Evolutionary conservation across 768 basidiomycete species (phyloP), one percentile per base, ranked within the genome.

Genomic region (Rhizopogon salebrosus): DNA sequence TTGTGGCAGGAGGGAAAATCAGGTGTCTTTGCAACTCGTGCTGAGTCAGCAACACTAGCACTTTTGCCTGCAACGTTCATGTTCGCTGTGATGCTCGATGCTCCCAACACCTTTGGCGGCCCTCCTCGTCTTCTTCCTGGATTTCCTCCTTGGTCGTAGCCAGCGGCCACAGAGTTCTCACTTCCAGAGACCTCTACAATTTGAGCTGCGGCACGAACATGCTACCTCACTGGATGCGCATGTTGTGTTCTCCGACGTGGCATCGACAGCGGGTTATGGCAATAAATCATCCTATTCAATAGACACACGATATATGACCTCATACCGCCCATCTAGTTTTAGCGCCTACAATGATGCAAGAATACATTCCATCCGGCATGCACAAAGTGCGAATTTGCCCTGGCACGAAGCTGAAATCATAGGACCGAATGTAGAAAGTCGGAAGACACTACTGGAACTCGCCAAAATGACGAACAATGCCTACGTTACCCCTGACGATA

Each of bases 401-500:
- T 98, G 95, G 94, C 80, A 86, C 8, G 86, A 88, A 62, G 80
- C 84, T 6, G 85, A 89, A 54, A 72, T 92, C 1, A 50, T 72
- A 3, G 88, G 74, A 0, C 95, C 95, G 2, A 84, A 98, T 67
- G 78, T 90, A 20, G 82, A 84, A 60, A 82, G 80, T 48, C 75
- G 91, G 39, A 81, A 85, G 56, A 88, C 90, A 2, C 71, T 98
- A 27, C 74, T 89, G 31, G 73, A 82, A 54, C 78, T 99, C 42
- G 95, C 94, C 9, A 97, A 92, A 80, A 98, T 99, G 91, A 82
- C 92, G 37, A 90, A 86, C 62, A 92, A 98, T 64, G 92, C 95
- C 43, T 98, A 98, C 72, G 70, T 87, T 14, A 63, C 74, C 10
- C 82, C 82, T 0, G 75, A 76, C 7, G 82, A 87, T 51, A 54